A percentile compares a stretch with the other conserved stretches of the same genome.
phyloP scores from a whole-genome alignment of 352 stramenopile species.

The Blastocystis sp. region DNA sequence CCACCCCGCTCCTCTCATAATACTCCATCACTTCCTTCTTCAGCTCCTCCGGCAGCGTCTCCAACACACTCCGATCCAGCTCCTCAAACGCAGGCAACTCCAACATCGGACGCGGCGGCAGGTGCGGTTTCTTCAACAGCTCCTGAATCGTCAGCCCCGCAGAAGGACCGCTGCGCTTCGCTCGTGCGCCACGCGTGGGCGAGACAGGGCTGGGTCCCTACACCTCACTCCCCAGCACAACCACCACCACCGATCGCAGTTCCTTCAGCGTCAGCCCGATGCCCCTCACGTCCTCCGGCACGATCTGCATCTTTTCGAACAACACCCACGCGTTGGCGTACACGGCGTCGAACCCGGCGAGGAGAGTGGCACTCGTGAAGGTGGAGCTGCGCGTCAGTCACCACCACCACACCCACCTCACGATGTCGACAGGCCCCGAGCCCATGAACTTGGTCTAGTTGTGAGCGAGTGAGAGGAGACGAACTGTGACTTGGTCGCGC shows the following conservation, averaged over 20 bases:
- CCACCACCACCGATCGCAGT: background rate
- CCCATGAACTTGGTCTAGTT: constrained; percentile 44
- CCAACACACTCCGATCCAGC: constrained; percentile 49
- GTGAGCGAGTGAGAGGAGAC: background rate
- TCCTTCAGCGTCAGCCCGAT: constrained; percentile 33
- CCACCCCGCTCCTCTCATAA: background rate
- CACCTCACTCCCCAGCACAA: background rate
- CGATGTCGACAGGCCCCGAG: constrained; percentile 49
- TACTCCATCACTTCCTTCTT: constrained; percentile 30
- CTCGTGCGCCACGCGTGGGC: no score
- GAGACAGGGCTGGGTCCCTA: background rate
- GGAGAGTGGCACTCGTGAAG: background rate
- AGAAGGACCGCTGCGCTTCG: background rate
- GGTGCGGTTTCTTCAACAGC: background rate
- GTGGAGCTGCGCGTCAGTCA: background rate
- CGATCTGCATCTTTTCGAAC: background rate
- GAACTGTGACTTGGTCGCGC: background rate
- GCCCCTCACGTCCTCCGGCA: constrained; percentile 47
- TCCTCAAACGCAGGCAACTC: background rate
- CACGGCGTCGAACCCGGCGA: background rate
- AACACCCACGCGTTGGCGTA: background rate
- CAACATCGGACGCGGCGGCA: constrained; percentile 3
- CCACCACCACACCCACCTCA: constrained; percentile 2
- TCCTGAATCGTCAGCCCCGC: background rate
- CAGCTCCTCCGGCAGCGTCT: constrained; percentile 12